Conservation (phyloP, 176 grass and related monocot genomes). For the Oryza rufipogon region DNA sequence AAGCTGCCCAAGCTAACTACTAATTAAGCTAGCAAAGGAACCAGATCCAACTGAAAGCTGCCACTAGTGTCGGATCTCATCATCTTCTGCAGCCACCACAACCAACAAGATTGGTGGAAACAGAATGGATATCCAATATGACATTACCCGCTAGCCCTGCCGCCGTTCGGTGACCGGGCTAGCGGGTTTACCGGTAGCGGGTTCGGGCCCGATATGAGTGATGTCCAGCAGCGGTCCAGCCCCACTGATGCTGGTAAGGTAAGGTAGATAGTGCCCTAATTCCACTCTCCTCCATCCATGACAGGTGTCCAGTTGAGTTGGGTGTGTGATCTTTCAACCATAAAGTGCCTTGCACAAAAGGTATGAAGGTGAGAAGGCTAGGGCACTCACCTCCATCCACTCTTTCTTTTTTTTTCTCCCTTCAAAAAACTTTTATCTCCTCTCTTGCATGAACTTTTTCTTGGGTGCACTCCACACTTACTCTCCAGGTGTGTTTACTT, state of each 20-base stretch:
- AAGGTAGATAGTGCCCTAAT: conserved; percentile 7
- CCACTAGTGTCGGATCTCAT: not conserved
- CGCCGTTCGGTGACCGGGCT: not conserved
- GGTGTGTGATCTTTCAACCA: conserved; percentile 30
- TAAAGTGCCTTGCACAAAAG: conserved; percentile 45
- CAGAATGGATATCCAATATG: not conserved
- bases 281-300: not conserved
- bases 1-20: not conserved
- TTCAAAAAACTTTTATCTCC: not conserved
- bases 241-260: not conserved
- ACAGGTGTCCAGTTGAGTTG: conserved; percentile 25
- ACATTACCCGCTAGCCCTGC: not conserved
- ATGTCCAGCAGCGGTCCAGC: not conserved
- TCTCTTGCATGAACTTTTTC: not conserved
- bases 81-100: not conserved
- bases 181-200: not conserved
- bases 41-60: conserved; percentile 45
- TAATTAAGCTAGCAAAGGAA: not conserved
- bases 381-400: conserved; percentile 37
- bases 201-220: not conserved
- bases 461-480: conserved; percentile 59
- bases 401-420: not conserved
- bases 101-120: not conserved
- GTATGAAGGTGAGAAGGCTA: not conserved
- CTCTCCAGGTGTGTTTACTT: conserved; percentile 21